Conservation (phyloP, 306 rosid genomes). For the Pterocarpus macrocarpus region DNA sequence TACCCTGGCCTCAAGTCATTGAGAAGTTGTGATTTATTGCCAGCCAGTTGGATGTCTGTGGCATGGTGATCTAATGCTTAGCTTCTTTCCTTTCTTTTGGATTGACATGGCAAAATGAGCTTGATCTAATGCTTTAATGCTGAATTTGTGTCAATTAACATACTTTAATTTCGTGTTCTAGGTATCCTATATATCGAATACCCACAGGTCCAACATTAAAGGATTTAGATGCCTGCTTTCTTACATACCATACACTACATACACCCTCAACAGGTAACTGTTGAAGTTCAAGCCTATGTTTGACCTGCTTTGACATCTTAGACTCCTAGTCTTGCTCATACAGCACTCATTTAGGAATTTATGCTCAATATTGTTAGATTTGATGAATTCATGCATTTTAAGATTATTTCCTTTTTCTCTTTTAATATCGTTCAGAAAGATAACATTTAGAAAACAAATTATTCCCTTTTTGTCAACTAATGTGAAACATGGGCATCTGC, state of each 20-base stretch:
- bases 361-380: background rate
- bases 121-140: conserved; percentile 28
- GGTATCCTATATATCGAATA: conserved; percentile 94
- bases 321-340: conserved; percentile 22
- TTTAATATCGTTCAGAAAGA: conserved; percentile 2
- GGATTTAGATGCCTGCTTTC: conserved; percentile 84
- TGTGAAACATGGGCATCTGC: background rate
- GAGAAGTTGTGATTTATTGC: conserved; percentile 85
- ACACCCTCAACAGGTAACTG: conserved; percentile 70
- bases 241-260: conserved; percentile 80
- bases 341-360: conserved; percentile 1
- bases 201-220: conserved; percentile 87
- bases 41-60: conserved; percentile 86
- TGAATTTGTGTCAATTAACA: conserved; percentile 46
- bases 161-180: conserved; percentile 51
- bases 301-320: conserved; percentile 24
- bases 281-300: conserved; percentile 22
- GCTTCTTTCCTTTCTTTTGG: conserved; percentile 13
- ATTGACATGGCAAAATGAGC: conserved; percentile 2
- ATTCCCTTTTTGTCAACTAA: background rate
- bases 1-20: conserved; percentile 74
- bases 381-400: background rate
- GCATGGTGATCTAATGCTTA: conserved; percentile 70
- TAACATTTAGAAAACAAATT: background rate
- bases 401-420: no score